Evolutionary conservation across 2,329 filamentous ascomycete genomes (phyloP), one percentile per base, ranked within the genome.

Genomic region (Pezicula neosporulosa): DNA sequence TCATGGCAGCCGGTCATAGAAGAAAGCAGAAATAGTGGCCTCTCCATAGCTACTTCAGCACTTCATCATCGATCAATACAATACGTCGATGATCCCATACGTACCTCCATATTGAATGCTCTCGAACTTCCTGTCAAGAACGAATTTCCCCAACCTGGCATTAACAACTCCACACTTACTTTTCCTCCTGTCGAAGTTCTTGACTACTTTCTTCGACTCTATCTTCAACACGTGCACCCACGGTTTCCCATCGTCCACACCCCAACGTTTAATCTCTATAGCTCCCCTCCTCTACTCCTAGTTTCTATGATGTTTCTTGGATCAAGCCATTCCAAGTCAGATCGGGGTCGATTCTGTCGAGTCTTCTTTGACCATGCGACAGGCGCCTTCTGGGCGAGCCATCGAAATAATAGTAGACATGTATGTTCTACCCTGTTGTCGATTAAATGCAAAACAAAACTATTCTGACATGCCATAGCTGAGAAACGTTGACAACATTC

Each of bases 271-370:
- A 51, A 63, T 39, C 53, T 63, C 3, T 64, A 62, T 36, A 54
- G 47, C 16, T 51, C 53, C 24, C 53, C 58, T 38, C 60, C 60
- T 33, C 47, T 63, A 3, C 49, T 65, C 16, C 46, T 65, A 6
- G 45, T 61, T 2, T 55, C 58, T 3, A 65, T 65, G 61, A 64
- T 63, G 60, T 62, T 65, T 41, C 53, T 65, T 7, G 63, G 63
- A 3, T 62, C 61, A 12, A 60, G 59, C 45, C 60, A 65, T 52
- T 63, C 63, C 1, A 53, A 48, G 10, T 47, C 47, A 7, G 62
- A 65, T 50, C 54, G 58, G 27, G 60, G 61, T 12, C 49, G 61
- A 2, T 65, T 65, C 45, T 58, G 56, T 12, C 53, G 60, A 12
- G 24, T 61, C 2, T 64, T 64, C 43, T 56, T 63, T 52, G 60